These are phyloP conservation scores for Allium sativum DNA, from an alignment of 106 monocot genomes.

Conservation along the genomic window DNA sequence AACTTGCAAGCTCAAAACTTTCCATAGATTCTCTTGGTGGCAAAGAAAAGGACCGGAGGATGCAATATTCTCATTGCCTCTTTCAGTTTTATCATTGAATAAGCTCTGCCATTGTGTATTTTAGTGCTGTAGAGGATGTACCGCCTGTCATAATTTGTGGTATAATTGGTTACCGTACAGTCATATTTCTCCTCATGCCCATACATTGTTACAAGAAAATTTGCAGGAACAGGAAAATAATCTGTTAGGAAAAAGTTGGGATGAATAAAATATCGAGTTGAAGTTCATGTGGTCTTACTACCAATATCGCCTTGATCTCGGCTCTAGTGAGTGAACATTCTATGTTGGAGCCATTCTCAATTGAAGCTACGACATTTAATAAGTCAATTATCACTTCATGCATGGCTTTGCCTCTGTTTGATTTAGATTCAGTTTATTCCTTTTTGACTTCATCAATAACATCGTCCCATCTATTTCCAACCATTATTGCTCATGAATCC, in stretches of 20 bases:
- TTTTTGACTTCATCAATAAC: not conserved
- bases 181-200: no score
- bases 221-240: no score
- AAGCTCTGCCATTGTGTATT: no score
- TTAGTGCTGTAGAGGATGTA: no score
- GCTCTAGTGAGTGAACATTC: not conserved
- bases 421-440: not conserved
- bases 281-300: not conserved
- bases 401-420: not conserved
- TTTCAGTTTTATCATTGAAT: no score
- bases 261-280: not conserved
- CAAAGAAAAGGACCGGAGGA: no score
- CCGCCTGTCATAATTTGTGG: no score
- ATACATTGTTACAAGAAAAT: no score
- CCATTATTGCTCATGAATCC: not conserved
- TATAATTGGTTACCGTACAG: no score
- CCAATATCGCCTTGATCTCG: not conserved
- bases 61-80: no score
- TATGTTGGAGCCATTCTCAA: not conserved
- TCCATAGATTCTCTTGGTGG: no score
- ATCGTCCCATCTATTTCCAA: not conserved
- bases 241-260: not conserved
- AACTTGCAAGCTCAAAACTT: no score
- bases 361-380: not conserved
- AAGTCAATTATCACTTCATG: not conserved